Evolutionary conservation across 345 rosid species (phyloP).

Genomic region (Lepidium africanum): DNA sequence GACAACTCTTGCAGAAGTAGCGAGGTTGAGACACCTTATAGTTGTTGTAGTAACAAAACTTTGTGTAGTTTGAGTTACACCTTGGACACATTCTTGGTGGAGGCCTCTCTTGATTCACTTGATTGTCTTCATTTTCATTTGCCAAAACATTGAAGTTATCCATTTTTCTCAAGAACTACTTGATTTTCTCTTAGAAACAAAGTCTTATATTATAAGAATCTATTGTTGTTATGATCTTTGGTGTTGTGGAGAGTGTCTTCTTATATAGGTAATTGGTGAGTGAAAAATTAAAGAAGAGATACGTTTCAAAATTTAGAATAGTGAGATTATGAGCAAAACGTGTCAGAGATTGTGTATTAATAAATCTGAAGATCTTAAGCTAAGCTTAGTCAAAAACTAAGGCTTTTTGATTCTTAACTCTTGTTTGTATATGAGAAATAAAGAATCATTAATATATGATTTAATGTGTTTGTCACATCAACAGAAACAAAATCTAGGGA

Average conservation of each 20-base stretch:
- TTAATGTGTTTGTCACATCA: not conserved
- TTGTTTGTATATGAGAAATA: conserved; percentile 11
- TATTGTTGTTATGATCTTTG: not conserved
- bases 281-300: not conserved
- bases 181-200: not conserved
- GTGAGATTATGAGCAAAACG: conserved; percentile 6
- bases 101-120: conserved; percentile 5
- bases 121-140: not conserved
- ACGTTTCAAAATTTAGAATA: not conserved
- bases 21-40: conserved; percentile 4
- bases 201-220: not conserved
- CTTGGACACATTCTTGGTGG: conserved; percentile 15
- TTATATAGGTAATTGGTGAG: not conserved
- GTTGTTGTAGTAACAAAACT: conserved; percentile 23
- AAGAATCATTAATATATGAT: not conserved
- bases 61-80: conserved; percentile 17
- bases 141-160: not conserved
- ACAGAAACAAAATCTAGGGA: not conserved
- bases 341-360: conserved; percentile 8
- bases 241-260: not conserved
- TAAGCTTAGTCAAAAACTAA: conserved; percentile 6
- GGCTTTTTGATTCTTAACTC: not conserved
- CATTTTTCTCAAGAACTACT: not conserved
- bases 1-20: conserved; percentile 13
- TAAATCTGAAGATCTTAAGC: not conserved